Evolutionary conservation across 2,329 filamentous ascomycete genomes (phyloP), one percentile per base, ranked within the genome.

Genomic region (Fusarium tjaetaba): DNA sequence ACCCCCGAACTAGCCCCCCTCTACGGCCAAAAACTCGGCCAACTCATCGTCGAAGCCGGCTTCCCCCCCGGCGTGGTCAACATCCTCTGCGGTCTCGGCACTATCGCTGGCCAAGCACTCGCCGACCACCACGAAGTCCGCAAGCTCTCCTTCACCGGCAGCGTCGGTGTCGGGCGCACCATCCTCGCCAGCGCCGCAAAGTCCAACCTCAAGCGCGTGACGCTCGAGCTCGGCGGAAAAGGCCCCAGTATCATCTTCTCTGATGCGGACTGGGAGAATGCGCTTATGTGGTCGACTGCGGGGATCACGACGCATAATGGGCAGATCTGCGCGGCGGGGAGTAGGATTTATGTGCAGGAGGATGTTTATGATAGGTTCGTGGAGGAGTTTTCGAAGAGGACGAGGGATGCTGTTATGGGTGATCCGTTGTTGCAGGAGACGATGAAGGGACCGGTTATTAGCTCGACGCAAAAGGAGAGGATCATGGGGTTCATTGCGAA

Each of bases 131-230:
- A 87, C 11, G 85, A 86, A 43, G 87, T 95, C 32, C 89, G 92
- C 77, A 94, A 94, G 83, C 86, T 94, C 61, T 91, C 92, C 1
- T 95, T 95, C 75, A 94, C 93, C 0, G 93, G 93, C 45, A 91
- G 88, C 20, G 93, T 91, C 1, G 84, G 83, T 1, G 93, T 92
- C 1, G 93, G 90, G 4, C 87, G 88, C 34, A 85, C 10, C 80
- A 92, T 94, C 83, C 92, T 94, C 88, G 93, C 93, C 86, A 89
- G 91, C 34, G 91, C 92, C 11, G 92, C 92, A 66, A 81, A 87
- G 69, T 92, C 90, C 75, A 93, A 94, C 86, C 82, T 94, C 75
- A 94, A 93, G 88, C 93, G 93, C 87, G 91, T 94, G 49, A 93
- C 91, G 26, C 87, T 94, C 43, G 92, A 94, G 84, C 89, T 93